phyloP scores from a whole-genome alignment of 345 rosid genomes.

The Draba incana region DNA sequence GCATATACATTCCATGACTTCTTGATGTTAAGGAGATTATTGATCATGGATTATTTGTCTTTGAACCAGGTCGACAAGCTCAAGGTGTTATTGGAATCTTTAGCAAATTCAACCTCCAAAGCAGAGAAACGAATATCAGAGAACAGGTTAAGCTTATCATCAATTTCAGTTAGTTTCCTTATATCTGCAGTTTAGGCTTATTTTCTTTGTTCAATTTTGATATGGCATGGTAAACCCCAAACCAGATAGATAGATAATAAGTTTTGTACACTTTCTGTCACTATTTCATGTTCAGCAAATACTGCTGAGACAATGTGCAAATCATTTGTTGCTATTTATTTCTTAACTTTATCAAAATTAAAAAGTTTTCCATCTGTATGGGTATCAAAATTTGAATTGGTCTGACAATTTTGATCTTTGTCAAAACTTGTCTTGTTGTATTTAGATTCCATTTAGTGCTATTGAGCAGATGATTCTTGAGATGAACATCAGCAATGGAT shows the following conservation, averaged over 20 bases:
- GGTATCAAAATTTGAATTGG: constrained; percentile 11
- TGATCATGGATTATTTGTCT: constrained; percentile 27
- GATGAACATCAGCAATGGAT: too few relatives aligned
- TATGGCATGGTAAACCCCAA: constrained; percentile 23
- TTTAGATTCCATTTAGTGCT: constrained; percentile 2
- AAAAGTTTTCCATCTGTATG: constrained; percentile 7
- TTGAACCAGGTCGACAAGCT: constrained; percentile 79
- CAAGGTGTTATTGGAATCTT: constrained; percentile 90
- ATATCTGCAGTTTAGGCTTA: constrained; percentile 1
- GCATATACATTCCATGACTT: constrained; percentile 21
- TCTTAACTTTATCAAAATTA: neutral
- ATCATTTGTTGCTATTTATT: constrained; percentile 4
- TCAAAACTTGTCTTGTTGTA: constrained; percentile 20
- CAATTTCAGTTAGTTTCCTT: constrained; percentile 5
- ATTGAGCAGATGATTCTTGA: constrained; percentile 12
- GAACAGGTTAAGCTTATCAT: constrained; percentile 54
- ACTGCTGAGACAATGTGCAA: constrained; percentile 8
- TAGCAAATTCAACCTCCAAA: constrained; percentile 72
- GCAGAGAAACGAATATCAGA: constrained; percentile 89
- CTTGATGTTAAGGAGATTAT: constrained; percentile 13
- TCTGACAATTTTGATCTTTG: neutral
- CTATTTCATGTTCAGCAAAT: constrained; percentile 15
- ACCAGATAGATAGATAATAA: too few relatives aligned
- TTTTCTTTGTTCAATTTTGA: neutral
- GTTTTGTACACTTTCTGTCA: too few relatives aligned